Base-by-base conservation (phyloP, 495 filamentous ascomycete species). In the Penicillium malachiteum region DNA sequence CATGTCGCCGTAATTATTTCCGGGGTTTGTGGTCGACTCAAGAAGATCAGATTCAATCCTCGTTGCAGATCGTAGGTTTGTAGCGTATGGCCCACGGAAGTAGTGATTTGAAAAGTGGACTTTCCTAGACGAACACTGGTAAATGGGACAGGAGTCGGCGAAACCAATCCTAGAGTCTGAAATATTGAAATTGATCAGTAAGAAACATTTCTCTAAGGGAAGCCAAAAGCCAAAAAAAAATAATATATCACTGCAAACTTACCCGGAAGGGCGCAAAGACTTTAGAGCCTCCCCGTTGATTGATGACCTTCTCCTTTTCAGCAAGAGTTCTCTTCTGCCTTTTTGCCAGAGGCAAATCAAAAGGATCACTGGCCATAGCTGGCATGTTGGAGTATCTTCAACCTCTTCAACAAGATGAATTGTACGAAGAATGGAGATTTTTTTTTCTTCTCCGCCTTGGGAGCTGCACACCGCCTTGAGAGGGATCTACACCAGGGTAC, bases 31-130 rank as follows among this genome's bases (percentile, higher is more conserved):
- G 95, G 94, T 37, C 90, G 82, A 18, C 88, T 96, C 51, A 97
- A 80, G 66, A 97, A 99, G 51, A 97, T 82, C 40, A 97, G 83
- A 60, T 91, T 92, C 65, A 99, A 78, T 18, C 92, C 92, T 67
- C 82, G 85, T 62, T 86, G 89, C 48, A 97, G 74, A 67, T 97
- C 94, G 72, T 97, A 97, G 2, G 94, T 97, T 67, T 97, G 94
- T 11, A 99, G 82, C 41, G 85, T 88, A 57, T 85, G 84, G 58
- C 92, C 92, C 47, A 93, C 89, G 0, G 90, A 96, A 38, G 95
- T 97, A 12, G 94, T 97, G 70, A 99, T 89, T 65, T 99, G 94
- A 69, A 94, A 97, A 14, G 92, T 96, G 6, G 91, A 89, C 69
- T 95, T 96, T 52, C 94, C 94, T 13, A 96, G 76, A 3, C 94